Evolutionary conservation across 1,139 yeast genomes (phyloP), one percentile per base, ranked within the genome.

Genomic region (Hyphopichia burtonii): DNA sequence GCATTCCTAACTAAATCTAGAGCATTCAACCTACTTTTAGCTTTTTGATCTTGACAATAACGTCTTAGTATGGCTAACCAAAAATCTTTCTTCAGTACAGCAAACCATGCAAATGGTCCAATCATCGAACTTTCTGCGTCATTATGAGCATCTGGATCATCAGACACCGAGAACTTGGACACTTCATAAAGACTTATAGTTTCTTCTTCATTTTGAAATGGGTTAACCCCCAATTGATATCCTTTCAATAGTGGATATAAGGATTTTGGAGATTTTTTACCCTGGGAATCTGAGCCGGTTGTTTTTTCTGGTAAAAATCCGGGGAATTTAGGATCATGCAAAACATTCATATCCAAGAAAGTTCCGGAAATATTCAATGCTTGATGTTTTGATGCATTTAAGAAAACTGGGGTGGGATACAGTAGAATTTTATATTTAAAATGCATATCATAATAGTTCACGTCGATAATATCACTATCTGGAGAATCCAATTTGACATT

Each of bases 31-130:
- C 33, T 36, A 17, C 53, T 50, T 11, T 50, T 48, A 4, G 59
- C 52, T 34, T 50, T 39, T 58, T 62, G 36, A 50, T 49, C 19
- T 57, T 59, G 19, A 56, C 32, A n/a, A 67, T 53, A 45, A 58
- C 56, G 31, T 61, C 59, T 69, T 14, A 68, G 51, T 14, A 60
- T 38, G 14, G 61, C 56, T 27, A 76, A 55, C 22, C 68, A 80
- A 1, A 66, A 66, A 53, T 81, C 86, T 43, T 71, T 71, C 44
- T 70, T 68, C 58, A 78, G 60, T 18, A 75, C 39, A 0, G 80
- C 64, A 2, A 71, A 53, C 78, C 80, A 74, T 0, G 79, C 55
- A 40, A 76, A 65, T 0, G 81, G 80, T 0, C 82, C 82, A 52
- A 68, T n/a, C 10, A 37, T 4, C 3, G 19, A 4, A 15, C 14